These are phyloP conservation scores for Chlamydomonas applanata DNA, from an alignment of 139 green algal genomes.

Conservation along the genomic window DNA sequence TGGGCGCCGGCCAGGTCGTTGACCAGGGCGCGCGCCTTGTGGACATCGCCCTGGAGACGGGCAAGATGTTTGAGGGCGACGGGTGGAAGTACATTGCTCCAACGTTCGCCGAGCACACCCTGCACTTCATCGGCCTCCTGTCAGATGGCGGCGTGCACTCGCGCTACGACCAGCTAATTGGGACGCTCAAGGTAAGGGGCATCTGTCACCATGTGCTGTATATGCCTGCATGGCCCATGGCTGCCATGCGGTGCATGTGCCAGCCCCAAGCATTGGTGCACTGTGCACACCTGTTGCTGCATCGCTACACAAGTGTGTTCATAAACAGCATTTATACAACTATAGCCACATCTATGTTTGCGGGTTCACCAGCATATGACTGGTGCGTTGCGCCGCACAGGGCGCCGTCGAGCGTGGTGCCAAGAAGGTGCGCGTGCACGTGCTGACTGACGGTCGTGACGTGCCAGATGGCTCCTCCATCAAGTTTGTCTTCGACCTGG, in stretches of 20 bases:
- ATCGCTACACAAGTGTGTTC: too few species aligned
- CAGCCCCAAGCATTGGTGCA: too few species aligned
- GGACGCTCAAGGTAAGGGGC: conserved; percentile 24
- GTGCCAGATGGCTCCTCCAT: conserved; percentile 85
- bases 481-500: conserved; percentile 71
- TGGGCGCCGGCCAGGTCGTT: conserved; percentile 91
- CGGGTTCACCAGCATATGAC: too few species aligned
- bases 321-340: too few species aligned
- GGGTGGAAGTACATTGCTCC: conserved; percentile 83
- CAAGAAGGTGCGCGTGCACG: conserved; percentile 87
- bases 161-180: conserved; percentile 80
- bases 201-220: too few species aligned
- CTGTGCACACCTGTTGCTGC: too few species aligned
- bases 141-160: conserved; percentile 94
- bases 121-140: conserved; percentile 95
- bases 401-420: conserved; percentile 77
- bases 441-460: conserved; percentile 93
- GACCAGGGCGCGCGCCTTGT: conserved; percentile 91
- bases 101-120: conserved; percentile 78
- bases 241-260: too few species aligned
- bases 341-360: too few species aligned
- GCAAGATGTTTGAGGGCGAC: conserved; percentile 72
- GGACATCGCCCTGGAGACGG: conserved; percentile 83
- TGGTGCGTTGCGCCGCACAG: not conserved
- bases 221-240: too few species aligned